Conservation (phyloP, 345 rosid species). For the Acer saccharum region DNA sequence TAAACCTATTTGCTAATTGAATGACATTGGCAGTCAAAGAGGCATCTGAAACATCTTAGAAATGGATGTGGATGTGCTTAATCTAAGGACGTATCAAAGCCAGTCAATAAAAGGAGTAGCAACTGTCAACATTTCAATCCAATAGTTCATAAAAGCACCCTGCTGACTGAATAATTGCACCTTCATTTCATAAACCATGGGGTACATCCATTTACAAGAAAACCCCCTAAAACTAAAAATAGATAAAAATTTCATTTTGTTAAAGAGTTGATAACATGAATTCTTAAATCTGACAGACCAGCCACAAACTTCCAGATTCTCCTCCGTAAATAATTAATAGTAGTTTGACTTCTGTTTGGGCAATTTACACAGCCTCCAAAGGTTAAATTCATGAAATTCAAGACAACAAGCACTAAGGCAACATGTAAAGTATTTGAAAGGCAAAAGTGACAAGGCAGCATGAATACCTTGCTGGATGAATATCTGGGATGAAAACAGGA, state of each 20-base stretch:
- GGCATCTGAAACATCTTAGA: not conserved
- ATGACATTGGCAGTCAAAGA: not conserved
- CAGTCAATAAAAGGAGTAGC: not conserved
- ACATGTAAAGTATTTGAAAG: not conserved
- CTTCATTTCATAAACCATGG: not conserved
- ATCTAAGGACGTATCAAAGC: not conserved
- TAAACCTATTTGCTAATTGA: not conserved
- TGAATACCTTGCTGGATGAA: slow-evolving; percentile 90
- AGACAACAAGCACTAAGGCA: not conserved
- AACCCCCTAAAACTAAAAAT: not conserved
- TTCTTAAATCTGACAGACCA: not conserved
- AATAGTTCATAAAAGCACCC: not conserved
- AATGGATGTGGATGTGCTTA: not conserved
- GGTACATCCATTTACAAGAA: not conserved
- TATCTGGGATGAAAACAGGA: slow-evolving; percentile 78
- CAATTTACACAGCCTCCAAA: not conserved
- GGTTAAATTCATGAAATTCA: not conserved
- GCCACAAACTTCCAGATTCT: not conserved
- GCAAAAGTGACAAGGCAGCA: not conserved
- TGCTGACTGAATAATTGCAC: not conserved
- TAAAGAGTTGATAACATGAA: not conserved
- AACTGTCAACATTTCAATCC: not conserved
- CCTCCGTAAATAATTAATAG: not conserved
- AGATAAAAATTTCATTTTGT: not conserved
- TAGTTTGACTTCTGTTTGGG: not conserved